Conservation (phyloP, 257 asterid species). For the Scutellaria baicalensis region DNA sequence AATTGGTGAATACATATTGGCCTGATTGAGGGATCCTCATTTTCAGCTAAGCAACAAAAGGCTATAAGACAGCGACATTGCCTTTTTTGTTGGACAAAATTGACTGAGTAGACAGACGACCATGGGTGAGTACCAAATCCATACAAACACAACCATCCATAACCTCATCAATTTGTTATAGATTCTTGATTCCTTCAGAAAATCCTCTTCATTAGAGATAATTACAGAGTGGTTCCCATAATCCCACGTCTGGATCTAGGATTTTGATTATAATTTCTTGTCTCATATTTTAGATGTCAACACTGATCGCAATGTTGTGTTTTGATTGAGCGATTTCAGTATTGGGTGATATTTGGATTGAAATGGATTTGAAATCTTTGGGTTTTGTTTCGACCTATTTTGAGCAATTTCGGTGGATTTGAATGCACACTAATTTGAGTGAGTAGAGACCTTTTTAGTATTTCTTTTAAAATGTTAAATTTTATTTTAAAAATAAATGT, state of each 20-base stretch:
- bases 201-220: constrained; percentile 7
- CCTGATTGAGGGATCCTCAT: constrained; percentile 23
- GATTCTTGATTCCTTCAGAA: constrained; percentile 10
- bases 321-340: no score
- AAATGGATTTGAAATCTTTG: no score
- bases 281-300: not conserved
- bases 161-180: constrained; percentile 15
- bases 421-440: no score
- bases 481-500: no score
- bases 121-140: constrained; percentile 18
- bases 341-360: no score
- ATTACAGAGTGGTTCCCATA: constrained; percentile 24
- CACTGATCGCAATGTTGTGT: no score
- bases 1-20: constrained; percentile 29
- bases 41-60: constrained; percentile 35
- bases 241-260: constrained; percentile 4
- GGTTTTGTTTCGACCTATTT: no score
- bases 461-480: no score
- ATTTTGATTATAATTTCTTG: constrained; percentile 1
- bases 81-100: constrained; percentile 28
- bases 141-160: constrained; percentile 28
- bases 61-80: constrained; percentile 23
- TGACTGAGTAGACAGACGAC: constrained; percentile 3
- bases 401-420: no score
- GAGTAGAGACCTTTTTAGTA: no score